Percentiles rank a stretch among this genome's conserved stretches.
Conservation (phyloP, 2,329 filamentous ascomycete species). For the Pestalotiopsis sp. region DNA sequence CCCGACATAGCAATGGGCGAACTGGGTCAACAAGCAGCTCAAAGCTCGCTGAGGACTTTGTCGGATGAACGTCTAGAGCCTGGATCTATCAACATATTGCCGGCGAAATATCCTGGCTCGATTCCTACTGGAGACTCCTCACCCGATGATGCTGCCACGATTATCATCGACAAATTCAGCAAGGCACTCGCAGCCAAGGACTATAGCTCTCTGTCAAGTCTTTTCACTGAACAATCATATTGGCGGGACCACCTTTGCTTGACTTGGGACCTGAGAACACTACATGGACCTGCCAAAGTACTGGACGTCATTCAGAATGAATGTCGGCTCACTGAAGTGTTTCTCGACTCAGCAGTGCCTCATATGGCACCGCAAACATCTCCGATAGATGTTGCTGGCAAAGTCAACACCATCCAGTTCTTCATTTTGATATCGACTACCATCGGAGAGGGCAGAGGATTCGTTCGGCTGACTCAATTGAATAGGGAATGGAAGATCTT, state of each 20-base stretch:
- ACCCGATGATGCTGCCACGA: conserved; percentile 36
- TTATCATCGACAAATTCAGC: conserved; percentile 31
- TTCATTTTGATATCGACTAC: conserved; percentile 58
- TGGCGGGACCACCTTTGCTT: conserved; percentile 63
- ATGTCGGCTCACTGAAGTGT: neutral
- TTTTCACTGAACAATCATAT: conserved; percentile 51
- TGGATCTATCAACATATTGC: conserved; percentile 57
- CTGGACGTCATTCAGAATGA: neutral
- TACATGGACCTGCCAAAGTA: neutral
- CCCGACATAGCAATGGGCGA: neutral
- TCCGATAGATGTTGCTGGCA: conserved; percentile 51
- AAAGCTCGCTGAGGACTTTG: neutral
- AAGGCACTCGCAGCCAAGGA: conserved; percentile 37
- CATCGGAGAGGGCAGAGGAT: conserved; percentile 57
- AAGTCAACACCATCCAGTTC: conserved; percentile 55
- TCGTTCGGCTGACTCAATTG: conserved; percentile 52
- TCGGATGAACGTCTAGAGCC: conserved; percentile 28
- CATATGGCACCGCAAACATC: conserved; percentile 33
- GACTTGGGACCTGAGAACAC: conserved; percentile 28
- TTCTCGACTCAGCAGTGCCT: neutral
- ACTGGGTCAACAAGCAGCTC: neutral
- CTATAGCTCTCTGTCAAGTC: conserved; percentile 31
- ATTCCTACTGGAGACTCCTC: conserved; percentile 33
- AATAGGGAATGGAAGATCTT: conserved; percentile 61
- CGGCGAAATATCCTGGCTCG: conserved; percentile 44